Base-by-base conservation (phyloP, 345 rosid genomes). In the Heritiera littoralis region DNA sequence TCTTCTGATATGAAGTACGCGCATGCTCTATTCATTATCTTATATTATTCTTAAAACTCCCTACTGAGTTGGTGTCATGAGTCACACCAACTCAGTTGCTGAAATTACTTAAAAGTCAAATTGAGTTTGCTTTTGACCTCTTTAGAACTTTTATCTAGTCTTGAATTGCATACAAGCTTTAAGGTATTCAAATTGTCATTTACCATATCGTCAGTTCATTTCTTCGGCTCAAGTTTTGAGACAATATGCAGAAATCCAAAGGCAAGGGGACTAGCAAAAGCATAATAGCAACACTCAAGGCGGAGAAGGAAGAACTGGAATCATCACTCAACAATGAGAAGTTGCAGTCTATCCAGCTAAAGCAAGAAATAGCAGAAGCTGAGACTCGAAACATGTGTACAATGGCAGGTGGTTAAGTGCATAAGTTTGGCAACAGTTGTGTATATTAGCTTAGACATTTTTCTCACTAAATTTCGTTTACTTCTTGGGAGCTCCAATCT, bases 401-500 rank as follows among this genome's bases (percentile, higher is more conserved):
- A 10, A 66, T 49, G 54, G 38, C 63, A 32, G 61, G 54, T 59
- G n/a, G n/a, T n/a, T 49, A 70, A 20, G 20, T 45, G 11, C 40
- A 20, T 14, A 41, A 40, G 7, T 41, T 41, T 60, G 41, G 55
- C 14, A 35, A 46, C 15, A 7, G 14, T 20, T 23, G 30, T 45
- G 20, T 63, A 14, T 45, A 17, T 28, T 14, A 9, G 40, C 20
- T 60, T 46, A 43, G 23, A 45, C 1, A 9, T 28, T 3, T 32
- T 35, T 9, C 48, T 54, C 76, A 72, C 32, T 18, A 10, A 9
- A 72, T 54, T 35, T 40, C 9, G 5, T 75, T 66, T 41, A 55
- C 61, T 60, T 75, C 74, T 70, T 66, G 94, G 99, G 99, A 93
- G 83, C 98, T 94, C 81, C 99, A 94, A 81, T 92, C 98, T 52